Percentiles rank a stretch among this genome's conserved stretches.
These are phyloP conservation scores for Leccinum imitatum DNA, from an alignment of 768 basidiomycete species.

Conservation along the genomic window DNA sequence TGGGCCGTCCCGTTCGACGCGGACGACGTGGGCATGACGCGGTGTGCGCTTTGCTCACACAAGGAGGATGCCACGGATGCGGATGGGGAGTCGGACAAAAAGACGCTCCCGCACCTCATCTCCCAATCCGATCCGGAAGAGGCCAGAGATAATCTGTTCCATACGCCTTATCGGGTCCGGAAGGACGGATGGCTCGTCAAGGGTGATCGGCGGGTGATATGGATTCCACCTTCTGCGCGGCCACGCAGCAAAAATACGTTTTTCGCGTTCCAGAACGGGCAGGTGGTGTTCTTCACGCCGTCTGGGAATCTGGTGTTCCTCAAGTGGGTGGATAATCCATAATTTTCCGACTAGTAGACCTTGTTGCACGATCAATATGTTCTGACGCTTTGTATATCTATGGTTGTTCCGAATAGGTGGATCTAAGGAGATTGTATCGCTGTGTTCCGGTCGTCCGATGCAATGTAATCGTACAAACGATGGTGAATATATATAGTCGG, in stretches of 20 bases:
- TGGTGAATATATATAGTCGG: too few species aligned
- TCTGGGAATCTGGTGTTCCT: not conserved
- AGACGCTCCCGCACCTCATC: slow-evolving; percentile 3
- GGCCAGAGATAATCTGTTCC: not conserved
- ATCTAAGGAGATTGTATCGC: too few species aligned
- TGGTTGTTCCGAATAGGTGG: too few species aligned
- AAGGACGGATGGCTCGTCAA: too few species aligned
- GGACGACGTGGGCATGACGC: not conserved
- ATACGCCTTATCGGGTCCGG: too few species aligned
- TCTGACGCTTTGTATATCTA: too few species aligned
- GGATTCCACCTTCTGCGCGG: too few species aligned
- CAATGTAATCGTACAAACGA: too few species aligned
- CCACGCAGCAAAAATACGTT: slow-evolving; percentile 9
- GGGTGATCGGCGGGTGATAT: too few species aligned
- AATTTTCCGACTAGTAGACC: not conserved
- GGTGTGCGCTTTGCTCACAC: not conserved
- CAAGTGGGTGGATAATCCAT: not conserved
- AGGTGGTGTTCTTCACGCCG: not conserved
- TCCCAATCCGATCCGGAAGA: slow-evolving; percentile 10
- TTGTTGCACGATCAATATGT: not conserved
- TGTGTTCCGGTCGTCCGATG: too few species aligned
- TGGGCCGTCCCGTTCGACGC: slow-evolving; percentile 10
- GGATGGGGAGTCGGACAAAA: not conserved
- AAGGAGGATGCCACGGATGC: too few species aligned
- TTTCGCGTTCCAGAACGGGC: slow-evolving; percentile 9